Evolutionary conservation across 768 basidiomycete species (phyloP), one percentile per base, ranked within the genome.

Genomic region (Boletus sp.): DNA sequence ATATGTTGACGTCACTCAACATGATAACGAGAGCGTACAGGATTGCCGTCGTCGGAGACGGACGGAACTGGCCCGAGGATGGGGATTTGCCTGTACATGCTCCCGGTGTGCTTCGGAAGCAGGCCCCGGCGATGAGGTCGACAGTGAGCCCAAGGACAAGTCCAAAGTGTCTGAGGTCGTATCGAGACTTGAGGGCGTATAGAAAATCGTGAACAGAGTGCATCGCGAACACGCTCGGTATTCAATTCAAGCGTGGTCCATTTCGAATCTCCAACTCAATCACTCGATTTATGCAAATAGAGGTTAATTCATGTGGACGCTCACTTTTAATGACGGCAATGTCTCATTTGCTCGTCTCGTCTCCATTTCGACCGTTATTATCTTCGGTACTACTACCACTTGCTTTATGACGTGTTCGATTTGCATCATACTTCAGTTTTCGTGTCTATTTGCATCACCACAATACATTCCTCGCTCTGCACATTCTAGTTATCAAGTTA

Each of bases 51-150:
- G 83, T 54, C 78, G 87, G 44, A 77, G 91, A 60, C 80, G 92
- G 33, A 77, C 78, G 63, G 89, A 91, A 75, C 80, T 94, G 37
- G 89, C 82, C 24, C 80, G 87, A 42, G 91, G 92, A 35, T 94
- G 92, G 92, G 78, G 80, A 55, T 92, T 93, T 68, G 83, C 88
- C 11, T 94, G 92, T 66, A 71, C 75, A 49, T 94, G 92, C 68
- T 71, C 77, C 52, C 80, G 83, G 44, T 93, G 92, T 67, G 66
- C 71, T 37, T 75, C 73, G 52, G 91, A 93, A 69, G 79, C 69
- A 6, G 67, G 70, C 17, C 61, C 69, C 32, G 54, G 56, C 14
- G 60, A 64, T 49, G 68, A 69, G 54, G 37, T 55, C 37, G 66
- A 76, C 52, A 59, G 76, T 32, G 71, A 69, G n/a, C 70, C 72